Base-by-base conservation (phyloP, 1,284 basidiomycete species). In the Apiotrichum domesticum region DNA sequence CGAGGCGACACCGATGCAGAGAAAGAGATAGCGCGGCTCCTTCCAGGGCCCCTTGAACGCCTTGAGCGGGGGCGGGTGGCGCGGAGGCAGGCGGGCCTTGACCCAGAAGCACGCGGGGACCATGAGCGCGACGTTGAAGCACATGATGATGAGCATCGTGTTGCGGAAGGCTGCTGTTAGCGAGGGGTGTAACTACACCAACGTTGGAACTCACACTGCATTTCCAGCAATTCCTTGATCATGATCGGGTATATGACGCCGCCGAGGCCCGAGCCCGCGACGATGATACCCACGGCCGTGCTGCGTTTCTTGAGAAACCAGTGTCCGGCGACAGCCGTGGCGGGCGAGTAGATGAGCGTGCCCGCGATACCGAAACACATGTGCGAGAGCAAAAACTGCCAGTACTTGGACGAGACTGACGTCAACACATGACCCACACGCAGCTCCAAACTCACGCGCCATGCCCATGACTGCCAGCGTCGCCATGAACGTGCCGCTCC, bases 221-320 rank as follows among this genome's bases (percentile, higher is more conserved):
- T 21, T 29, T 65, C 58, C 34, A 74, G 66, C 3, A 74, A 58
- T 42, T 63, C 56, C 46, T 70, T 65, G 34, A 76, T 55, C 50
- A 68, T 63, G 49, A 76, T 68, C 14, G 74, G 74, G 54, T 74
- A 72, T 48, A 74, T 66, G 15, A 76, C 68, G 11, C 74, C 74
- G 10, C 70, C 71, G 6, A 73, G 52, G 9, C 73, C 74, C 33
- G 66, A 66, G 11, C 74, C 74, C 39, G 64, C 66, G 4, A 71
- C 64, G 33, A 74, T 71, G 52, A 75, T 66, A 1, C 71, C 74
- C 1, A 73, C 65, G 0, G 74, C 74, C 0, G 69, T 73, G 8
- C 66, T 63, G 35, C 72, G 63, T 32, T 61, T 63, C 15, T 64
- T 58, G 46, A 72, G 56, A 60, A 76, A 76, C 74, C 74, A 76